Evolutionary conservation across 2,329 filamentous ascomycete species (phyloP), one percentile per base, ranked within the genome.

Genomic region (Pseudocercospora fijiensis): DNA sequence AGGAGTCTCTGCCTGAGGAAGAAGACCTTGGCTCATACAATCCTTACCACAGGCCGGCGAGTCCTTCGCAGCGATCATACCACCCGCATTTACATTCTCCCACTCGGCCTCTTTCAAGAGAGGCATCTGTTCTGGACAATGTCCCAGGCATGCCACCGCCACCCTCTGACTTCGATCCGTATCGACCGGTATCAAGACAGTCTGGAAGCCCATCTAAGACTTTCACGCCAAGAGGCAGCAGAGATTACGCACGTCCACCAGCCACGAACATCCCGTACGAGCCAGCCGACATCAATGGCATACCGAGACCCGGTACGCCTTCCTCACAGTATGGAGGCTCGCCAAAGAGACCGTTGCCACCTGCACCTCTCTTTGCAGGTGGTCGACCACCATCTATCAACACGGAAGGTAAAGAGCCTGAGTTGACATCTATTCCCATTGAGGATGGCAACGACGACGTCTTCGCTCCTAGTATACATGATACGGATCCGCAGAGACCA

Each of bases 321-420:
- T 92, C 92, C 0, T 94, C 92, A 1, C 85, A 88, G 75, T 97
- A 98, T 76, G 90, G 92, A 20, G 90, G 92, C 3, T 96, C 92
- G 74, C 91, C 93, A 10, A 86, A 92, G 70, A 85, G 94, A 61
- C 94, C 94, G 3, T 82, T 98, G 30, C 95, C 95, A 2, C 92
- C 92, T 0, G 91, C 92, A 28, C 95, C 95, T 3, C 81, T 96
- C 8, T 98, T 96, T 74, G 85, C 89, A 2, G 82, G 78, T 8
- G 81, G 83, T 4, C 81, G 75, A 66, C 81, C 80, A 2, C 70
- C 76, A 1, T 80, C 80, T 1, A 75, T 78, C 56, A 55, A 60
- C 57, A 78, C 79, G 49, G 78, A 79, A 0, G 57, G 57, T 56
- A 72, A 73, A 51, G 78, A 78, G 22, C 65, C 75, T 65, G 88